Conservation (phyloP, 2,329 filamentous ascomycete genomes). For the Biscogniauxia mediterranea region DNA sequence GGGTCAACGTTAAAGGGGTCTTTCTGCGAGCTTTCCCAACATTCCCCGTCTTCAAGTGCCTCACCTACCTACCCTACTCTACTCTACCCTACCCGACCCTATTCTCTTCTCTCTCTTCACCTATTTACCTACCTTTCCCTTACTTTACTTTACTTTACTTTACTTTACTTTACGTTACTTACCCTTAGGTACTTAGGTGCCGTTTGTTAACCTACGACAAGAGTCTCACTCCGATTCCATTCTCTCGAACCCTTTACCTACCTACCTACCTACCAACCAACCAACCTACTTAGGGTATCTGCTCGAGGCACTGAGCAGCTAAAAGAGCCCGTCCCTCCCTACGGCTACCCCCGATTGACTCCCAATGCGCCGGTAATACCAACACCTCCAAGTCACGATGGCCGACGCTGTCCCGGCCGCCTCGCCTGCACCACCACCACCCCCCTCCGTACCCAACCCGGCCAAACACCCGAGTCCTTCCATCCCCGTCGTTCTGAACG, state of each 20-base stretch:
- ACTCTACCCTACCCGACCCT: too few relatives aligned
- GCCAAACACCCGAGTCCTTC: constrained; percentile 37
- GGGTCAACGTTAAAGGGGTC: neutral
- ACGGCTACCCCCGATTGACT: neutral
- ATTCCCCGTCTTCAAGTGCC: neutral
- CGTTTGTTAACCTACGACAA: too few relatives aligned
- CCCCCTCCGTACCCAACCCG: constrained; percentile 10
- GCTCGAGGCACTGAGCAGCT: too few relatives aligned
- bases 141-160: neutral
- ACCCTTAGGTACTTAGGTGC: too few relatives aligned
- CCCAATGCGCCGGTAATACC: neutral
- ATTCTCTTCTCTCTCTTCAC: too few relatives aligned
- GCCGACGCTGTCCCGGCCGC: constrained; percentile 23
- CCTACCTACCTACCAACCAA: neutral
- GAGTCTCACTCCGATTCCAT: too few relatives aligned
- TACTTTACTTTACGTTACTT: neutral
- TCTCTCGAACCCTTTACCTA: too few relatives aligned
- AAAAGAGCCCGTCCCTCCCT: neutral
- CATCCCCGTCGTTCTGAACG: constrained; percentile 81
- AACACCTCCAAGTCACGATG: constrained; percentile 17
- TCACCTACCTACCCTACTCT: too few relatives aligned
- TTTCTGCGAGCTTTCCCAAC: neutral
- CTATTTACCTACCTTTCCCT: too few relatives aligned
- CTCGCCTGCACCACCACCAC: constrained; percentile 14
- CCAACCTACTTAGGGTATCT: neutral